Base-by-base conservation (phyloP, 2,329 filamentous ascomycete genomes). In the Purpureocillium takamizusanense region DNA sequence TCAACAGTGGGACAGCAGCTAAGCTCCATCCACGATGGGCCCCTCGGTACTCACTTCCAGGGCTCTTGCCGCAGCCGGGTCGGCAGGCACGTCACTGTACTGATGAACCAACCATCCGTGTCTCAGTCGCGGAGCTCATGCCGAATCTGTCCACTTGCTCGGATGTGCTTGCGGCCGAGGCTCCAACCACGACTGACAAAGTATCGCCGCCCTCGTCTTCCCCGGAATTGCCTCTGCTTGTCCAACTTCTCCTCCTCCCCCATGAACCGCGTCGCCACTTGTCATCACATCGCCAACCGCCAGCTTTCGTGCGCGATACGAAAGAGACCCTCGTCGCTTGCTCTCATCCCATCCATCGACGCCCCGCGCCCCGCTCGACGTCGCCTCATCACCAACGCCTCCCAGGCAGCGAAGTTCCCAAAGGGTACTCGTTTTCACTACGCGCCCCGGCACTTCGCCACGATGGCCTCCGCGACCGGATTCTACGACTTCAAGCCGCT, bases 401-500 rank as follows among this genome's bases (percentile, higher is more conserved):
- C 34, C 13, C 35, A 3, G 4, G 8, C 16, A 2, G 18, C 28
- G 8, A 4, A n/a, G n/a, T n/a, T n/a, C 5, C 14, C 27, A 21
- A 16, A 7, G 14, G 12, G 11, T 17, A 42, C 37, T 14, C 36
- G 35, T 27, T 38, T 23, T 45, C 21, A 35, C 42, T 12, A 40
- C 30, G 35, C 40, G 44, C 31, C 36, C 32, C 37, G 35, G 31
- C 17, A 35, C 31, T 37, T 33, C 4, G 39, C 45, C 40, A 57
- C 45, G 31, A 66, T 66, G 63, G 51, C 63, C 40, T 64, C 63
- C 32, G 63, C 63, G 36, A 59, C 62, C 25, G 52, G 44, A 49
- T 86, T 94, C 61, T 92, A 83, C 72, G 83, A 89, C 60, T 94
- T 94, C 66, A 86, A 81, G 68, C 81, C 85, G 48, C 76, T 83